phyloP scores from a whole-genome alignment of 2,329 filamentous ascomycete genomes.

The Hymenoscyphus scutula region DNA sequence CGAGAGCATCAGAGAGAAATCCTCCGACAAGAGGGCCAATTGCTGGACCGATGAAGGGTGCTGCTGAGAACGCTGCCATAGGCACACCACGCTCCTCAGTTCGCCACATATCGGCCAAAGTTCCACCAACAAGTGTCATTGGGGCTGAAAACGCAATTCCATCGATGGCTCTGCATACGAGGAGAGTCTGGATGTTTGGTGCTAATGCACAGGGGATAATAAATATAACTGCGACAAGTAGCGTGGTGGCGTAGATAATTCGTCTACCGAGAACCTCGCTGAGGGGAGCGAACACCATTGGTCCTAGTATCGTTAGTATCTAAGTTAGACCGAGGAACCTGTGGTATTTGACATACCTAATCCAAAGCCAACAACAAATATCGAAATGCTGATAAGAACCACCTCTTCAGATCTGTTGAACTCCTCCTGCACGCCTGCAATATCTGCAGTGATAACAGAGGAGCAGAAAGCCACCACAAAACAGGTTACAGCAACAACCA shows the following conservation, averaged over 20 bases:
- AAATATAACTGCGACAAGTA: constrained; percentile 66
- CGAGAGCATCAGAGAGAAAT: constrained; percentile 65
- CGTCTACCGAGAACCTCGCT: constrained; percentile 73
- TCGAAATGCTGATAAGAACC: constrained; percentile 65
- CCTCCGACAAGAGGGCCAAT: constrained; percentile 76
- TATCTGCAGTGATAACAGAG: constrained; percentile 74
- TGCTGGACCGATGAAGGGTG: constrained; percentile 79
- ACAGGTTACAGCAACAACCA: constrained; percentile 75
- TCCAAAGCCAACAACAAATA: constrained; percentile 82
- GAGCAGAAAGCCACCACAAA: constrained; percentile 66
- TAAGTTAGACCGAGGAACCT: neutral
- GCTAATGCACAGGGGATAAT: constrained; percentile 77
- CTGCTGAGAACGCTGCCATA: constrained; percentile 82
- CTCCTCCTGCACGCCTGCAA: constrained; percentile 59
- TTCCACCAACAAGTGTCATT: constrained; percentile 83
- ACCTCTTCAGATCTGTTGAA: constrained; percentile 73
- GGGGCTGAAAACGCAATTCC: constrained; percentile 83
- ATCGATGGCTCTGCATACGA: constrained; percentile 74
- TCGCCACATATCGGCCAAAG: constrained; percentile 78
- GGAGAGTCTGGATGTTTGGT: constrained; percentile 71
- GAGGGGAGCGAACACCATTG: constrained; percentile 76
- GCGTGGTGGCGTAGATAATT: constrained; percentile 56
- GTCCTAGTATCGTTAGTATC: constrained; percentile 46
- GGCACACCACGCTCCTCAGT: constrained; percentile 82
- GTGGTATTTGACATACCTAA: constrained; percentile 52